A percentile compares a stretch with the other conserved stretches of the same genome.
These are phyloP conservation scores for Hypoxylon sp. DNA, from an alignment of 2,329 filamentous ascomycete species.

Conservation along the genomic window DNA sequence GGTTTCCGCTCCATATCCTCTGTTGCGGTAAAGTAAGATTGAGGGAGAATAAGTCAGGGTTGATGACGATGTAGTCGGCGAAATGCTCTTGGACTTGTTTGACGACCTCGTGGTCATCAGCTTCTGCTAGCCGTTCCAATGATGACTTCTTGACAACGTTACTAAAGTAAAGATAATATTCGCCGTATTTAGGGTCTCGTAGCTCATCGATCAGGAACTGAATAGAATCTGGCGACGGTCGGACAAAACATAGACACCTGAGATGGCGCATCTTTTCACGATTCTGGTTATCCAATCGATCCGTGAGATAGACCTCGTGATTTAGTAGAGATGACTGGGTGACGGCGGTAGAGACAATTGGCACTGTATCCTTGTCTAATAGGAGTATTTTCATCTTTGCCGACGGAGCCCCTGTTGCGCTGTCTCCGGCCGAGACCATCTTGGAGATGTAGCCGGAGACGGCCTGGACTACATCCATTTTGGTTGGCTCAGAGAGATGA, in stretches of 20 bases:
- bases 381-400: conserved; percentile 99
- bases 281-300: conserved; percentile 89
- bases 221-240: conserved; percentile 92
- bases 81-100: conserved; percentile 96
- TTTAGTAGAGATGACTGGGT: conserved; percentile 95
- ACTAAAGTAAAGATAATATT: conserved; percentile 98
- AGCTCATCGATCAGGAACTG: conserved; percentile 96
- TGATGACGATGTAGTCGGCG: conserved; percentile 94
- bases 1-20: conserved; percentile 83
- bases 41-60: conserved; percentile 91
- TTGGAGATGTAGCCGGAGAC: conserved; percentile 96
- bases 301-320: conserved; percentile 97
- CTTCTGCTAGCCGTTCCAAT: conserved; percentile 92
- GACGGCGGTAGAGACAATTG: conserved; percentile 93
- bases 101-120: conserved; percentile 97
- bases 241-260: conserved; percentile 91
- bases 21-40: conserved; percentile 80
- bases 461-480: conserved; percentile 94
- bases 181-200: conserved; percentile 95
- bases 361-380: conserved; percentile 92
- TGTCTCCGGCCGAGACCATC: conserved; percentile 90
- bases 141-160: conserved; percentile 98
- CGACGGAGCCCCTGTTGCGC: conserved; percentile 74
- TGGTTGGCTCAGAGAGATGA: conserved; percentile 51
- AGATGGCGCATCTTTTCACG: conserved; percentile 99